phyloP scores from a whole-genome alignment of 306 rosid genomes.

The Myrica gale region DNA sequence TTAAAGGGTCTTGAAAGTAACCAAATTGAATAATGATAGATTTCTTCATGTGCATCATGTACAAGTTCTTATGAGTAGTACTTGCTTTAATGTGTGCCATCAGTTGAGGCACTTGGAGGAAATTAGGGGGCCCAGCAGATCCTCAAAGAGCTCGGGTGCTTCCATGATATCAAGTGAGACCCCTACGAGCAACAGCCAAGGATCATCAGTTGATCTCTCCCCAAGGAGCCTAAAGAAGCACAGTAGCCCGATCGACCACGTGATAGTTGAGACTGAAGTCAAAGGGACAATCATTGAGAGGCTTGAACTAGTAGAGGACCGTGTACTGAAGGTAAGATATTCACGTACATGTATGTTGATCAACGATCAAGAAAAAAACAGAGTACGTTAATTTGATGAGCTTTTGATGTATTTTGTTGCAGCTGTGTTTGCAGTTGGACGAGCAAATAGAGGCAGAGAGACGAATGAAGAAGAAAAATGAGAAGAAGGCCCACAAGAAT shows the following conservation, averaged over 20 bases:
- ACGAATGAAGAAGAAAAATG: constrained; percentile 12
- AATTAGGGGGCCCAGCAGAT: constrained; percentile 28
- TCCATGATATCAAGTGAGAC: constrained; percentile 48
- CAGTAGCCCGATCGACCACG: constrained; percentile 75
- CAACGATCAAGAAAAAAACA: background rate
- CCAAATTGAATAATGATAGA: too few species aligned
- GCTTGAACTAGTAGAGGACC: constrained; percentile 63
- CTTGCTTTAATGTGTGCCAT: background rate
- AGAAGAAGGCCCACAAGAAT: constrained; percentile 35
- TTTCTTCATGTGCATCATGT: background rate
- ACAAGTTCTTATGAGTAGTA: background rate
- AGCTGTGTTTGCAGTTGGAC: constrained; percentile 64
- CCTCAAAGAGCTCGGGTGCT: constrained; percentile 33
- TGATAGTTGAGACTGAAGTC: constrained; percentile 52
- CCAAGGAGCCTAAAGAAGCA: constrained; percentile 78
- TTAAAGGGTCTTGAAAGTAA: too few species aligned
- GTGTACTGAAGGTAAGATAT: constrained; percentile 55
- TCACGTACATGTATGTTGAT: too few species aligned
- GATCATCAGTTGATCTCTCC: constrained; percentile 39
- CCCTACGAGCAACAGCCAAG: constrained; percentile 35
- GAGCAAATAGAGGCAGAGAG: constrained; percentile 36
- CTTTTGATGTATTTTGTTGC: constrained; percentile 9
- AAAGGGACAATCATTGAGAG: constrained; percentile 77
- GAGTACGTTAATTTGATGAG: background rate
- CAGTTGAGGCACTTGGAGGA: constrained; percentile 50